Base-by-base conservation (phyloP, 1,139 yeast genomes). In the Citeromyces hawaiiensis region DNA sequence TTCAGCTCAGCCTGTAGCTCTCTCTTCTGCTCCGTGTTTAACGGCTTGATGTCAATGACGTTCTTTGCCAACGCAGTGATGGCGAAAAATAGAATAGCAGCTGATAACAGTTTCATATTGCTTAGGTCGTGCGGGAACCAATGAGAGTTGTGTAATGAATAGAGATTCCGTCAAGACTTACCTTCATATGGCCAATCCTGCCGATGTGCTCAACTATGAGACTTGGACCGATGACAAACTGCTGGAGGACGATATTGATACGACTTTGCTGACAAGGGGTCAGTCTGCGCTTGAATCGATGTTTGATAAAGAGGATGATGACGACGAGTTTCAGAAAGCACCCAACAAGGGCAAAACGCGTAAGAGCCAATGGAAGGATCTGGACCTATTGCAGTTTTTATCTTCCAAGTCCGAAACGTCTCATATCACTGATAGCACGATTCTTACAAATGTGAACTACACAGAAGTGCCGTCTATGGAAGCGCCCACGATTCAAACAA, bases 171-270 rank as follows among this genome's bases (percentile, higher is more conserved):
- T 50, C 14, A 45, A 44, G 5, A 49, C 52, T 8, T 57, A 55
- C 41, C 41, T 59, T 0, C 67, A 64, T 40, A 51, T 62, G 53
- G 43, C 44, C 7, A 47, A 54, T 21, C 59, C 64, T 0, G 56
- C 54, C 27, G 56, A 61, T 37, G 59, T 58, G 1, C 47, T 59
- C 3, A 60, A 60, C 41, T 49, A 54, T 19, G 60, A 62, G 36
- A 52, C 52, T 33, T 64, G 68, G 70, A 55, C 55, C 3, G 47
- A 48, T 9, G 66, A 62, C 37, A 52, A 46, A 25, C 47, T 63
- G 5, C 61, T 61, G 1, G 57, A 49, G 43, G 68, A 63, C 38
- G 63, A 59, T 23, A 52, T 64, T 2, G 67, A 63, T 14, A 47
- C 57, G 9, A 45, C 36, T 18, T 37, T 39, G 27, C 13, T 21